Conservation (phyloP, 228 moss, liverwort and hornwort genomes). For the Sphagnum fallax region DNA sequence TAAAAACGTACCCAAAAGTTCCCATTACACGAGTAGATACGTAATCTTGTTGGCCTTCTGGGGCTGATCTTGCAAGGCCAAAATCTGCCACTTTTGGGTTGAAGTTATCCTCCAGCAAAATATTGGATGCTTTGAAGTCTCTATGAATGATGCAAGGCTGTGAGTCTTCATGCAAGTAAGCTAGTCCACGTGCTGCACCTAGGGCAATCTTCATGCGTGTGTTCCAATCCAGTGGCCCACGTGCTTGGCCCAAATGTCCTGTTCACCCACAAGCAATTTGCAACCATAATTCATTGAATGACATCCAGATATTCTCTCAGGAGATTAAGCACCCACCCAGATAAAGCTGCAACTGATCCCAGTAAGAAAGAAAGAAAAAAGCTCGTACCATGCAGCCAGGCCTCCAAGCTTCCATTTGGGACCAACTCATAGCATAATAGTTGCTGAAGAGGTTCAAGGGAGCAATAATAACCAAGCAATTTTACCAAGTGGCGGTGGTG, state of each 20-base stretch:
- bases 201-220: slow-evolving; percentile 91
- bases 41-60: slow-evolving; percentile 86
- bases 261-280: slow-evolving; percentile 17
- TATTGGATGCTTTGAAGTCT: slow-evolving; percentile 90
- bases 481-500: slow-evolving; percentile 95
- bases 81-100: slow-evolving; percentile 95
- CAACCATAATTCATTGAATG: background rate
- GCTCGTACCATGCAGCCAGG: slow-evolving; percentile 86
- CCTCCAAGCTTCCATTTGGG: slow-evolving; percentile 89
- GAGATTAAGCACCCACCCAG: background rate
- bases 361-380: background rate
- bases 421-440: slow-evolving; percentile 88
- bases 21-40: slow-evolving; percentile 96
- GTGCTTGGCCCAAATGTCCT: slow-evolving; percentile 66
- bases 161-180: slow-evolving; percentile 91
- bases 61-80: slow-evolving; percentile 88
- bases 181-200: slow-evolving; percentile 89
- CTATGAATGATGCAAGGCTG: slow-evolving; percentile 96
- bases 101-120: slow-evolving; percentile 79
- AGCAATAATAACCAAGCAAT: slow-evolving; percentile 80
- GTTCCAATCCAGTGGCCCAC: slow-evolving; percentile 79
- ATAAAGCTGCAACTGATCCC: background rate
- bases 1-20: slow-evolving; percentile 68
- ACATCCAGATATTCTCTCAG: background rate
- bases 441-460: slow-evolving; percentile 77